A percentile compares a stretch with the other conserved stretches of the same genome.
Evolutionary conservation across 2,329 filamentous ascomycete species (phyloP).

Genomic region (Aspergillus flavus): DNA sequence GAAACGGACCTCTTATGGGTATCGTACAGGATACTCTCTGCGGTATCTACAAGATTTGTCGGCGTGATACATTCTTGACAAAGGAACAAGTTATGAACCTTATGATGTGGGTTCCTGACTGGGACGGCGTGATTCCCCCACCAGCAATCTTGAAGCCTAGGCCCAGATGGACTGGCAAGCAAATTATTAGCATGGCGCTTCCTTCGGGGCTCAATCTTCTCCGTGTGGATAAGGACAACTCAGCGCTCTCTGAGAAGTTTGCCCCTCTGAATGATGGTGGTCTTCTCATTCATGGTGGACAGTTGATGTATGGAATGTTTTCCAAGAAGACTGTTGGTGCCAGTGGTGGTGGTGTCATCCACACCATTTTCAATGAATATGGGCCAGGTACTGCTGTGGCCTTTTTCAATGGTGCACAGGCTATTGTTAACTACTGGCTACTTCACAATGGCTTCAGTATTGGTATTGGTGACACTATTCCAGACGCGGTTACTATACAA

Average conservation of each 20-base stretch:
- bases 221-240: constrained; percentile 64
- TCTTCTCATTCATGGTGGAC: constrained; percentile 79
- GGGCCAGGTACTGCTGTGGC: constrained; percentile 82
- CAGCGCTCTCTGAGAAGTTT: constrained; percentile 55
- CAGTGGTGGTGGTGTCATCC: constrained; percentile 84
- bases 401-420: constrained; percentile 94
- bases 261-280: constrained; percentile 74
- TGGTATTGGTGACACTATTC: constrained; percentile 97
- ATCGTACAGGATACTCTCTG: constrained; percentile 98
- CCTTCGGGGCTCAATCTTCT: constrained; percentile 81
- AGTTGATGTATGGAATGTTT: constrained; percentile 86
- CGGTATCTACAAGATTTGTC: constrained; percentile 94
- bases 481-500: constrained; percentile 79
- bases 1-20: constrained; percentile 97
- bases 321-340: constrained; percentile 96
- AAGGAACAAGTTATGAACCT: constrained; percentile 95
- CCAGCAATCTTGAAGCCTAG: constrained; percentile 93
- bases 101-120: constrained; percentile 95
- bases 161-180: constrained; percentile 96
- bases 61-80: constrained; percentile 85
- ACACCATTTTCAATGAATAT: constrained; percentile 95
- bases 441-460: constrained; percentile 96
- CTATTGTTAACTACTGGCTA: constrained; percentile 96
- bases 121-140: constrained; percentile 91
- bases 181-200: constrained; percentile 92